phyloP scores from a whole-genome alignment of 352 stramenopile species.

The Phytophthora foliorum region DNA sequence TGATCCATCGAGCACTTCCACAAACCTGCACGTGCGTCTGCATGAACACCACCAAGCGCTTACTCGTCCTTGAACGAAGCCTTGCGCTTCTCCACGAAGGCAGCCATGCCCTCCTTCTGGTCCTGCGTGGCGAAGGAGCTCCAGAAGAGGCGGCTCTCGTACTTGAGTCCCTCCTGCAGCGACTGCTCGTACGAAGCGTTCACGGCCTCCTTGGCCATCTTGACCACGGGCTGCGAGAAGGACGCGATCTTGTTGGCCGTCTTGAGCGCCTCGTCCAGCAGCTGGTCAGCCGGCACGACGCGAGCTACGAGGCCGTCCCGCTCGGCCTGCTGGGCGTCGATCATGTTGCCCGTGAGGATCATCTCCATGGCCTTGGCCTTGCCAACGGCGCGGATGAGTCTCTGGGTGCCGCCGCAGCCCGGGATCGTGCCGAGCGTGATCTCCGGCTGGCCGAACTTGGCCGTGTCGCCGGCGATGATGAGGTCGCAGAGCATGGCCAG shows the following conservation, averaged over 20 bases:
- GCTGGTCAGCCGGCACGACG: conserved; percentile 92
- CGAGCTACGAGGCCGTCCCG: conserved; percentile 94
- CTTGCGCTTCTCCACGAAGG: conserved; percentile 98
- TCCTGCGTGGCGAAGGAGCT: conserved; percentile 97
- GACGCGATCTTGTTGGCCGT: conserved; percentile 96
- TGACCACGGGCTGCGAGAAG: conserved; percentile 96
- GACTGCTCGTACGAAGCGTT: conserved; percentile 95
- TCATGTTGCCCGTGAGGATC: conserved; percentile 98
- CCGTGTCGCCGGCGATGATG: conserved; percentile 96
- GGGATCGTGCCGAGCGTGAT: conserved; percentile 99
- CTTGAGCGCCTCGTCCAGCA: conserved; percentile 96
- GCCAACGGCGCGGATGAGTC: conserved; percentile 97
- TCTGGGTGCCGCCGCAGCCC: conserved; percentile 96
- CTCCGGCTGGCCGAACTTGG: conserved; percentile 99
- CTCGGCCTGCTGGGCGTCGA: conserved; percentile 96
- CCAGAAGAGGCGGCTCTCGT: conserved; percentile 98
- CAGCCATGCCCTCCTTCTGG: conserved; percentile 97
- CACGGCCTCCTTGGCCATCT: conserved; percentile 98
- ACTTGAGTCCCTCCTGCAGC: conserved; percentile 95
- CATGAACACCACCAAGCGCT: conserved; percentile 24
- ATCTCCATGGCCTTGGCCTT: conserved; percentile 99
- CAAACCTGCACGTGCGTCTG: neutral
- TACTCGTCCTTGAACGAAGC: conserved; percentile 96
- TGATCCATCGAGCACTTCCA: neutral
- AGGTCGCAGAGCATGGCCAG: conserved; percentile 99